A percentile compares a stretch with the other conserved stretches of the same genome.
Evolutionary conservation across 2,329 filamentous ascomycete genomes (phyloP).

Genomic region (Paraphaeosphaeria minitans): DNA sequence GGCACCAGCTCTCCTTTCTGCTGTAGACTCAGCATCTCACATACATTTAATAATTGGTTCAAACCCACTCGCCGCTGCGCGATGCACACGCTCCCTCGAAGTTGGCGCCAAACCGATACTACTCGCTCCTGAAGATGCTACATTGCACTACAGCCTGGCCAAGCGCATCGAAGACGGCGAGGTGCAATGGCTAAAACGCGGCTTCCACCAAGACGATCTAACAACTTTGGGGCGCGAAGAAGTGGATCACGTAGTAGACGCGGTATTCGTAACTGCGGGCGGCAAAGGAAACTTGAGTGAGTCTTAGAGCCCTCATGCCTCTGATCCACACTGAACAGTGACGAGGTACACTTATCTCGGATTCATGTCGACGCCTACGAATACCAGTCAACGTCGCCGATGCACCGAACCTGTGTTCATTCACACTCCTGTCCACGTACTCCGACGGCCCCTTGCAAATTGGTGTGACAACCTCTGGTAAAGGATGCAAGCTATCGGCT

Average conservation of each 20-base stretch:
- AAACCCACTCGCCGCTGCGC: conserved; percentile 83
- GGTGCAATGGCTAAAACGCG: conserved; percentile 68
- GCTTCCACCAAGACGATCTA: conserved; percentile 74
- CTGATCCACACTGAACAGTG: conserved; percentile 16
- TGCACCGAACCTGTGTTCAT: conserved; percentile 82
- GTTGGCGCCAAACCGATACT: conserved; percentile 82
- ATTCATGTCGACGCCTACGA: conserved; percentile 74
- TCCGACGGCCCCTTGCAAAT: conserved; percentile 91
- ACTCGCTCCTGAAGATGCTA: conserved; percentile 69
- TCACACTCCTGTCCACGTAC: conserved; percentile 86
- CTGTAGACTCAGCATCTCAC: conserved; percentile 71
- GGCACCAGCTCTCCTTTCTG: conserved; percentile 69
- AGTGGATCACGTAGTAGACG: conserved; percentile 79
- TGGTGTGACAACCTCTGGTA: conserved; percentile 92
- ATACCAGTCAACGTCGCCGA: conserved; percentile 95
- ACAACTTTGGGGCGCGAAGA: conserved; percentile 79
- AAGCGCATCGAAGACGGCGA: conserved; percentile 69
- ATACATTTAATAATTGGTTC: conserved; percentile 86
- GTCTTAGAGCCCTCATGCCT: background rate
- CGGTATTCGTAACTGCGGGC: conserved; percentile 81
- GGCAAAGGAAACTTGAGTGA: conserved; percentile 56
- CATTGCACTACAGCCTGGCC: conserved; percentile 65
- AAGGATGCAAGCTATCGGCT: conserved; percentile 90
- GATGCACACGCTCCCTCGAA: conserved; percentile 78
- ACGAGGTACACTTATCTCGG: conserved; percentile 69